phyloP scores from a whole-genome alignment of 768 basidiomycete genomes.

The Fomitopsis pulvina region DNA sequence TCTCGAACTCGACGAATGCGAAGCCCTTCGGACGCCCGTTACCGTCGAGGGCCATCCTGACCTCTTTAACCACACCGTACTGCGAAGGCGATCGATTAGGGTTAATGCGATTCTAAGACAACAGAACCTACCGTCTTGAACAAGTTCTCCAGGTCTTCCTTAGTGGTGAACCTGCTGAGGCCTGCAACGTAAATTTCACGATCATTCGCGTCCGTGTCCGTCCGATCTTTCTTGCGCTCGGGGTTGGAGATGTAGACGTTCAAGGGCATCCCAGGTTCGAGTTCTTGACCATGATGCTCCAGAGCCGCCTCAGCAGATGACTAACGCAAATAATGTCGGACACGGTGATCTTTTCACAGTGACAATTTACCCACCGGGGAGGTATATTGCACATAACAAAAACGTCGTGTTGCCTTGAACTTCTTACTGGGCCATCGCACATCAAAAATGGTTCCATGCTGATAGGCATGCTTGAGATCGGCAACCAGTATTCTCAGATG shows the following conservation, averaged over 20 bases:
- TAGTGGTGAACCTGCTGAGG: conserved; percentile 69
- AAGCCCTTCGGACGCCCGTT: conserved; percentile 73
- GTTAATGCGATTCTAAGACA: background rate
- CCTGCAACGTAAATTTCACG: conserved; percentile 87
- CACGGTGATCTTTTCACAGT: background rate
- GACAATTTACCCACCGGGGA: conserved; percentile 59
- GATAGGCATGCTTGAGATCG: background rate
- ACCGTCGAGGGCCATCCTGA: conserved; percentile 72
- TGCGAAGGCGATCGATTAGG: conserved; percentile 25
- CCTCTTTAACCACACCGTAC: conserved; percentile 80
- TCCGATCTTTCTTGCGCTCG: conserved; percentile 80
- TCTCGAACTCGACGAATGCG: conserved; percentile 88
- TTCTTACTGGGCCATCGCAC: conserved; percentile 98
- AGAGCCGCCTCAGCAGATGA: conserved; percentile 67
- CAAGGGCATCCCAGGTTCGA: conserved; percentile 60
- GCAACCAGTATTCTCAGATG: background rate
- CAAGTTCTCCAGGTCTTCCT: conserved; percentile 69
- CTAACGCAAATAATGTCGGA: conserved; percentile 26
- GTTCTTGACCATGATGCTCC: conserved; percentile 70
- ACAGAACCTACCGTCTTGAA: conserved; percentile 60
- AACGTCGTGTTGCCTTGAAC: conserved; percentile 84
- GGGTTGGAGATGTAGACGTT: conserved; percentile 89
- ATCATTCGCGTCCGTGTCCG: conserved; percentile 79
- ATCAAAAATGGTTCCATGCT: conserved; percentile 92
- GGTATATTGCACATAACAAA: conserved; percentile 91